Evolutionary conservation across 2,329 filamentous ascomycete genomes (phyloP), one percentile per base, ranked within the genome.

Genomic region (Xylaria polymorpha): DNA sequence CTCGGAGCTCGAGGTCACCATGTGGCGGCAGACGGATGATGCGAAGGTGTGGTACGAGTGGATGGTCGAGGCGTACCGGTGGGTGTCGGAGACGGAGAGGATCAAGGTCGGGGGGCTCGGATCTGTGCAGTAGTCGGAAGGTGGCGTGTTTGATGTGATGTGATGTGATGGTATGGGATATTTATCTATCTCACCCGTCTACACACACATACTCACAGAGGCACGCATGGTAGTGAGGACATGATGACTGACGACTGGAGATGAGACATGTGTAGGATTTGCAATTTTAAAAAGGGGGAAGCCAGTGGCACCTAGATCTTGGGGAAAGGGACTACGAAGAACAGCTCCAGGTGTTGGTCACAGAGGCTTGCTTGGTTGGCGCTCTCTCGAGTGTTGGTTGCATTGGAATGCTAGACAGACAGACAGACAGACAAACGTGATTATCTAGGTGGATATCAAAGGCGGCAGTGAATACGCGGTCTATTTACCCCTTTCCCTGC

Each of bases 41-140:
- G 89, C 92, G 44, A 97, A 93, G 80, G 96, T 99, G 8, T 99
- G 96, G 97, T 99, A 99, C 80, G 96, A 99, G 80, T 99, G 96
- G 96, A 85, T 96, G 69, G 91, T 98, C 1, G 96, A 98, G 80
- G 93, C 92, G 12, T 98, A 91, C 80, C 87, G 85, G 22, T 90
- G 87, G 83, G 81, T 88, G 59, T 86, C 86, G 0, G 85, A 85
- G n/a, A 84, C 85, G 46, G 83, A 84, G 73, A 84, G 90, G 64
- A 84, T 93, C 80, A 91, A 91, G 80, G 82, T 94, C 20, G 90
- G 85, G 85, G 5, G 84, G 84, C 57, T 91, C 89, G 55, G 90
- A 91, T 61, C 79, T 93, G 73, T 91, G 91, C 76, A 92, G 88
- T 75, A 92, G 90, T 77, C 85, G 88, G 65, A 89, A 90, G 78